Conservation (phyloP, 1,284 basidiomycete species). For the Cystobasidium pallidum region DNA sequence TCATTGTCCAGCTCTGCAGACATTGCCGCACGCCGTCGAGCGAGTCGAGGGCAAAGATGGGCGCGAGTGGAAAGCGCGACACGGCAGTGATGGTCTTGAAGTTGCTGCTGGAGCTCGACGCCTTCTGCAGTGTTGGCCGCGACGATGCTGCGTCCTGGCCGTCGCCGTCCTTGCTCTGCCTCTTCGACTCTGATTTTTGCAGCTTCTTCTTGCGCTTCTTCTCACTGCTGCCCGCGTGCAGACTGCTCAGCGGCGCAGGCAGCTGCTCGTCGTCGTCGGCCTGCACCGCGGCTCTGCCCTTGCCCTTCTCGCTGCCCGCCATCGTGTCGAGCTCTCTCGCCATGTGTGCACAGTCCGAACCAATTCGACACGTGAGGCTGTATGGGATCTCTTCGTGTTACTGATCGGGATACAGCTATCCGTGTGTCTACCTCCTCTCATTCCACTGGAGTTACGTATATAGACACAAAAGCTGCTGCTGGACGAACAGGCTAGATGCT, state of each 20-base stretch:
- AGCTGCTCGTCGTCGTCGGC: constrained; percentile 22
- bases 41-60: constrained; percentile 73
- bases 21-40: constrained; percentile 77
- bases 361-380: too few relatives aligned
- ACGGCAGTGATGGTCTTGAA: constrained; percentile 53
- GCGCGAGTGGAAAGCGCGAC: constrained; percentile 76
- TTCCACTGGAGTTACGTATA: too few relatives aligned
- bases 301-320: neutral
- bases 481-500: too few relatives aligned
- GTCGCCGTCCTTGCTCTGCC: neutral
- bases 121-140: too few relatives aligned
- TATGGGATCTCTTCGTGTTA: too few relatives aligned
- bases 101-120: constrained; percentile 13
- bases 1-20: constrained; percentile 90
- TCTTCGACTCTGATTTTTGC: constrained; percentile 13
- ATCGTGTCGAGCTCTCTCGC: constrained; percentile 5
- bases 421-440: too few relatives aligned
- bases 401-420: too few relatives aligned
- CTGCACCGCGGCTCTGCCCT: neutral
- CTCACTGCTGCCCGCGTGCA: neutral
- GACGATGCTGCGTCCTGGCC: neutral
- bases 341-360: neutral
- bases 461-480: too few relatives aligned
- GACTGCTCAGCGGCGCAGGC: constrained; percentile 15
- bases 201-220: constrained; percentile 19